Base-by-base conservation (phyloP, 2,329 filamentous ascomycete genomes). In the Alternaria dauci region DNA sequence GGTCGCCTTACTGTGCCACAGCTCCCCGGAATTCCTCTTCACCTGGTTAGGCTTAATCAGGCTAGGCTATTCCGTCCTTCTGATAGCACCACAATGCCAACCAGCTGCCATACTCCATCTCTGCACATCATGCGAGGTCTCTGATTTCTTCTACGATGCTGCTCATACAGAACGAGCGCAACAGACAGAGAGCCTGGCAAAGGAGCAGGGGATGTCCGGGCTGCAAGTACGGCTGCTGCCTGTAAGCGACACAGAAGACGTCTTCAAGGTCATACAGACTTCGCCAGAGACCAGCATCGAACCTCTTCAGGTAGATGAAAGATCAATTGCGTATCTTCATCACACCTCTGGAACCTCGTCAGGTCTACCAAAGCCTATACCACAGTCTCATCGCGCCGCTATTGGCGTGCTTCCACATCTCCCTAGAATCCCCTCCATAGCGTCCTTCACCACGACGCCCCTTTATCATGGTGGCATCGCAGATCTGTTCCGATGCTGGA, bases 261-360 rank as follows among this genome's bases (percentile, higher is more conserved):
- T 74, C 23, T 72, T 71, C 28, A 25, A 67, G 26, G 62, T 69
- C 9, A 68, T 72, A 25, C 48, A 65, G 36, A 63, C 61, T n/a
- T 25, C 54, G 16, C 39, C 36, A 12, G 52, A 66, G 25, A 9
- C 34, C 11, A 54, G 32, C n/a, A 44, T 66, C 39, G 58, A 64
- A 5, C 44, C 62, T 23, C 59, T 65, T 8, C 38, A 57, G 20
- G 39, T 63, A 23, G 61, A 70, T 8, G 71, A 76, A 8, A 65
- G 66, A 2, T 81, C 84, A 12, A 71, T 83, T 14, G 87, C 87
- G 0, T 89, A 88, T 70, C 77, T 88, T 25, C 84, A 85, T 64
- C 88, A 90, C 67, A 89, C 87, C 0, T 90, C 88, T 1, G 88
- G 88, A 0, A 90, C 88, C 2, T 89, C 87, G 0, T 86, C 84